phyloP scores from a whole-genome alignment of 1,284 basidiomycete genomes.

The Mycena citricolor region DNA sequence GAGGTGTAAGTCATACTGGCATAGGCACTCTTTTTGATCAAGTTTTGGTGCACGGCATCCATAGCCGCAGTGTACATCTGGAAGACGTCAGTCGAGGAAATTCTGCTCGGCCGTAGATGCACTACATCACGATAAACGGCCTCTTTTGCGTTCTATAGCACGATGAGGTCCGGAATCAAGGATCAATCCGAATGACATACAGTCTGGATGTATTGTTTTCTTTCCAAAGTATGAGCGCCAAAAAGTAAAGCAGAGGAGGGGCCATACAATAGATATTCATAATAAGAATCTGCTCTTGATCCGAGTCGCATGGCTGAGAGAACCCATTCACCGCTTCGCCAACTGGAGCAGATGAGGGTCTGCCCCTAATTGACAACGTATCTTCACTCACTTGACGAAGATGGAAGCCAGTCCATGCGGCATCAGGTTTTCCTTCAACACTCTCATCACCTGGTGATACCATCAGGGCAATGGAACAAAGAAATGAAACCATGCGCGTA shows the following conservation, averaged over 20 bases:
- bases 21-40: slow-evolving; percentile 65
- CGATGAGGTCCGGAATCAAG: slow-evolving; percentile 6
- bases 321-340: slow-evolving; percentile 64
- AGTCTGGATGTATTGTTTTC: slow-evolving; percentile 82
- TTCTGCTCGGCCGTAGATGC: neutral
- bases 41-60: slow-evolving; percentile 74
- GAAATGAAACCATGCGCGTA: neutral
- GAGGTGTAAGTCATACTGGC: slow-evolving; percentile 76
- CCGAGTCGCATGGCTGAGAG: slow-evolving; percentile 84
- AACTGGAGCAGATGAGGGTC: slow-evolving; percentile 12
- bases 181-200: slow-evolving; percentile 38
- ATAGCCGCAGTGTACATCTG: slow-evolving; percentile 89
- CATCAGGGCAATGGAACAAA: neutral
- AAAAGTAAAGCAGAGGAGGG: slow-evolving; percentile 2
- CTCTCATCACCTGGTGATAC: slow-evolving; percentile 66
- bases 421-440: slow-evolving; percentile 61
- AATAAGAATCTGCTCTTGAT: slow-evolving; percentile 92
- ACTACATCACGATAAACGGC: slow-evolving; percentile 73
- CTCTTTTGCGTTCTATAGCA: slow-evolving; percentile 69
- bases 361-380: neutral
- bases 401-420: slow-evolving; percentile 82
- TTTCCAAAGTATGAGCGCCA: slow-evolving; percentile 29
- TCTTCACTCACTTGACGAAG: slow-evolving; percentile 66
- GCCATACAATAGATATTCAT: slow-evolving; percentile 84
- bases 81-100: neutral